Base-by-base conservation (phyloP, 2,329 filamentous ascomycete genomes). In the Talaromyces funiculosus region DNA sequence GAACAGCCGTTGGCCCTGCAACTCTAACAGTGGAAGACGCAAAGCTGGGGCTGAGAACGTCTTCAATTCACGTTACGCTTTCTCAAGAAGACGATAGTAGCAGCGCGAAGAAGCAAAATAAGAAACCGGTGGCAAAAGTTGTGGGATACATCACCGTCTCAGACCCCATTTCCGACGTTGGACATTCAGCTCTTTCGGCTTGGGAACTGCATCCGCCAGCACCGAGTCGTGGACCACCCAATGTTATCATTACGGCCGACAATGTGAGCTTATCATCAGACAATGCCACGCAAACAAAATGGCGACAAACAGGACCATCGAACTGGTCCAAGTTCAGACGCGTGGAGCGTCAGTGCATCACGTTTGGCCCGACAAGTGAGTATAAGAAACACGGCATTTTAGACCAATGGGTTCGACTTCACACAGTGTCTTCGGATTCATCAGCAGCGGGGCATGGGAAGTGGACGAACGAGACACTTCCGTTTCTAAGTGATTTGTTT, bases 361-460 rank as follows among this genome's bases (percentile, higher is more conserved):
- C 82, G 24, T 82, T 22, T 73, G 80, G 59, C 45, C 75, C 70
- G 4, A 63, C 33, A 14, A 18, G 72, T 55, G 42, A 65, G n/a
- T 56, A 8, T 26, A 47, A 10, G 37, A 58, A 14, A 64, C 64
- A 59, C 29, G 64, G 67, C 59, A 64, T 69, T 1, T 77, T 83
- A 20, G 88, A 91, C 68, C 80, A 89, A 71, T 92, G 89, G 89
- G 75, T 89, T 3, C 81, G 84, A 26, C 81, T 89, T 59, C 73
- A 78, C 1, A 84, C 83, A 14, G 81, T 59, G 6, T 18, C 43
- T 5, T 20, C 20, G 1, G 18, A 5, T 2, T 12, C 24, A 31
- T 22, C 33, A 2, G 16, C 18, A 10, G 51, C 33, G 1, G 33
- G 35, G 12, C 24, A 54, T 62, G 80, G 75, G 12, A 68, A 71